Evolutionary conservation across 179 eudicot genomes (phyloP).

Genomic region (Heliamphora ciliata): DNA sequence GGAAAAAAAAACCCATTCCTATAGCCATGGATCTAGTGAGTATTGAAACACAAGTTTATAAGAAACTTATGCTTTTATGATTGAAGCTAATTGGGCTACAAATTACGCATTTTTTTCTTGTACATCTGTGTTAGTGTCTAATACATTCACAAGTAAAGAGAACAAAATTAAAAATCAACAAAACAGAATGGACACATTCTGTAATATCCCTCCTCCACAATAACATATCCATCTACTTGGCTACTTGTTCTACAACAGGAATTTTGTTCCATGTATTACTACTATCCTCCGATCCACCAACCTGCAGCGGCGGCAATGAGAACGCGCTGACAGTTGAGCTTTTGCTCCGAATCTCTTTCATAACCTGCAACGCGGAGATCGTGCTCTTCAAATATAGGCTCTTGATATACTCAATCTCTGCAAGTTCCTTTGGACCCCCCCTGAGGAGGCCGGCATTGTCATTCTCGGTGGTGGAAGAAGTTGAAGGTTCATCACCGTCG

Average conservation of each 20-base stretch:
- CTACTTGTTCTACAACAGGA: constrained; percentile 28
- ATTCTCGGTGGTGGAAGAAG: neutral
- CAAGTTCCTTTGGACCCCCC: constrained; percentile 28
- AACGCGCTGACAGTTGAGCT: constrained; percentile 35
- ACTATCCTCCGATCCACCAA: constrained; percentile 21
- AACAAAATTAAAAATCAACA: too few relatives aligned
- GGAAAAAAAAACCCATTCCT: too few relatives aligned
- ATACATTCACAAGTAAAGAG: too few relatives aligned
- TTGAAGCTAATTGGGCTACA: too few relatives aligned
- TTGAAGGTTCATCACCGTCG: constrained; percentile 15
- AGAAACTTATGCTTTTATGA: too few relatives aligned
- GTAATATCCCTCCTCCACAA: neutral
- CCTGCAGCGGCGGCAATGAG: constrained; percentile 38
- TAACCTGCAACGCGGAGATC: constrained; percentile 27
- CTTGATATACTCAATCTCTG: constrained; percentile 35
- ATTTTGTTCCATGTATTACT: constrained; percentile 23
- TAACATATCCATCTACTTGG: constrained; percentile 19
- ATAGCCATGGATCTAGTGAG: too few relatives aligned
- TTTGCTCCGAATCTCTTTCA: constrained; percentile 30
- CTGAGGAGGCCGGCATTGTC: neutral
- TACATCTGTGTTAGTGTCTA: too few relatives aligned
- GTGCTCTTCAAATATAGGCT: constrained; percentile 32
- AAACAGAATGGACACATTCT: too few relatives aligned
- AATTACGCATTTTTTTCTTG: too few relatives aligned
- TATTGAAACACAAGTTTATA: too few relatives aligned